Evolutionary conservation across 805 yeast genomes (phyloP).

Genomic region (Gaillardinia entomophila): DNA sequence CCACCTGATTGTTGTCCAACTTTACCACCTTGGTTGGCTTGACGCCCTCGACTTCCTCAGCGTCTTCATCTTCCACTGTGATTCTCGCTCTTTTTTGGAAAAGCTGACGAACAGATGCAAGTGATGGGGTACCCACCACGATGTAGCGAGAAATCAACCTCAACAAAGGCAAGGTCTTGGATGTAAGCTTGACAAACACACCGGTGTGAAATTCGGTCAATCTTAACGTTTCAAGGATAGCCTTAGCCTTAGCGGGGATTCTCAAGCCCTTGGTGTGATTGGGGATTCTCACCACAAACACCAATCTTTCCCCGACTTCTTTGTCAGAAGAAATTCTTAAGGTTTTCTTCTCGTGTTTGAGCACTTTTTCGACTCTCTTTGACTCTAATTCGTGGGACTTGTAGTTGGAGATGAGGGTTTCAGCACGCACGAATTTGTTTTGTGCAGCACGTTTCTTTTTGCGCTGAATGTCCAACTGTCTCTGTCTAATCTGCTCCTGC

Average conservation of each 20-base stretch:
- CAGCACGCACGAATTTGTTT: conserved; percentile 66
- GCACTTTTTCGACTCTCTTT: conserved; percentile 60
- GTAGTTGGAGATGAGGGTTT: conserved; percentile 61
- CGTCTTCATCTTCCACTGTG: conserved; percentile 21
- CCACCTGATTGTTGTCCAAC: conserved; percentile 67
- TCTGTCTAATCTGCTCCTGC: conserved; percentile 57
- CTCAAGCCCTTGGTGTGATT: conserved; percentile 55
- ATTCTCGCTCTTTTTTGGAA: conserved; percentile 74
- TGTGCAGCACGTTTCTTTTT: conserved; percentile 39
- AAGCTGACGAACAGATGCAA: conserved; percentile 63
- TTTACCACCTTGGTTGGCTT: conserved; percentile 33
- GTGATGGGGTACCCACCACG: conserved; percentile 70
- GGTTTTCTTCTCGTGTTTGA: conserved; percentile 42
- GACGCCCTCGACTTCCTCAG: conserved; percentile 11
- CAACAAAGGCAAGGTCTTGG: conserved; percentile 55
- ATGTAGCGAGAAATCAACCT: conserved; percentile 68
- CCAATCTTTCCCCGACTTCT: conserved; percentile 35
- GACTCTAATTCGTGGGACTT: conserved; percentile 62
- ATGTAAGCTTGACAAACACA: conserved; percentile 62
- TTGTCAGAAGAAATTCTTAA: conserved; percentile 13
- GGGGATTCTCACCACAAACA: conserved; percentile 62
- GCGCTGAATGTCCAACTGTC: conserved; percentile 38
- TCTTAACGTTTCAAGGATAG: conserved; percentile 57
- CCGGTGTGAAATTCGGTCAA: conserved; percentile 58
- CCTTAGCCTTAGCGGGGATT: conserved; percentile 59